Percentiles rank a stretch among this genome's conserved stretches.
Evolutionary conservation across 768 basidiomycete species (phyloP).

Genomic region (Lactarius quietus): DNA sequence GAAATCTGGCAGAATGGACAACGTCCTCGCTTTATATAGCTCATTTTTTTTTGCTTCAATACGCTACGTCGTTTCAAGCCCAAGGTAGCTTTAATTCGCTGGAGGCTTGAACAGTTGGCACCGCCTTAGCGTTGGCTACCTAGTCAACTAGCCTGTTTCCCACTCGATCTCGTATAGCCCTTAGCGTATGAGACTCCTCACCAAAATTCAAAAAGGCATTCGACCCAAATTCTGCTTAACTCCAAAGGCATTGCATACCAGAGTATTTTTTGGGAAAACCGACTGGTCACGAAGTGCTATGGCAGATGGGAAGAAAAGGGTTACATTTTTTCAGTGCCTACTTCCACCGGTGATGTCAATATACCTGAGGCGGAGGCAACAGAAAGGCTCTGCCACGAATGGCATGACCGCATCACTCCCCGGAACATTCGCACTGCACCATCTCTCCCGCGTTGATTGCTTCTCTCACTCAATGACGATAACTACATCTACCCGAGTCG

Average conservation of each 20-base stretch:
- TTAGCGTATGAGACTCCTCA: slow-evolving; percentile 78
- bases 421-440: slow-evolving; percentile 75
- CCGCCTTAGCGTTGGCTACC: too few species aligned
- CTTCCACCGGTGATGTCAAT: background rate
- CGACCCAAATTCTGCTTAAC: slow-evolving; percentile 80
- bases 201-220: slow-evolving; percentile 80
- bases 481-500: too few species aligned
- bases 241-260: slow-evolving; percentile 59
- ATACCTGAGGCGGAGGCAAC: background rate
- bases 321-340: slow-evolving; percentile 59
- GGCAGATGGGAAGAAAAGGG: slow-evolving; percentile 79
- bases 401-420: slow-evolving; percentile 78
- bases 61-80: too few species aligned
- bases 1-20: too few species aligned
- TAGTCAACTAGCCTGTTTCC: too few species aligned
- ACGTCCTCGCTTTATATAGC: too few species aligned
- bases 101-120: too few species aligned
- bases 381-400: slow-evolving; percentile 44
- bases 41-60: too few species aligned
- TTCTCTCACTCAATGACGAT: too few species aligned
- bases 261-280: slow-evolving; percentile 73
- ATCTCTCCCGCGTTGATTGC: too few species aligned
- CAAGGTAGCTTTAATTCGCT: too few species aligned
- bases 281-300: slow-evolving; percentile 83
- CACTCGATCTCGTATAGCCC: slow-evolving; percentile 28